Evolutionary conservation across 441 rosid species (phyloP).

Genomic region (Eutrema salsugineum): DNA sequence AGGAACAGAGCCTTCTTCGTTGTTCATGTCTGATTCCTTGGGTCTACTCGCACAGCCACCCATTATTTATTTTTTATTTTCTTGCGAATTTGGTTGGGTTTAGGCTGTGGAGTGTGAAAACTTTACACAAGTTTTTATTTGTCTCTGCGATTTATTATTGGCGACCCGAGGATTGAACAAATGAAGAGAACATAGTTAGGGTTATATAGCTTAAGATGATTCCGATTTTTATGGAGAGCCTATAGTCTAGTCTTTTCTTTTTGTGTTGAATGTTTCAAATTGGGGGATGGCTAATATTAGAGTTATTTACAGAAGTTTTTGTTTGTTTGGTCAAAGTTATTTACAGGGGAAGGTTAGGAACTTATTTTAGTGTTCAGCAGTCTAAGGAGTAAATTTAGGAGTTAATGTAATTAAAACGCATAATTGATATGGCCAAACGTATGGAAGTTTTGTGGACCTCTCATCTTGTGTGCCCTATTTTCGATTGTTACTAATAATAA

Average conservation of each 20-base stretch:
- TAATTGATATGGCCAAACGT: not conserved
- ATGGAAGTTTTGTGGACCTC: constrained; percentile 15
- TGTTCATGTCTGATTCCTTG: constrained; percentile 38
- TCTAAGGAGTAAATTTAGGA: not conserved
- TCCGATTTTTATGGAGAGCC: constrained; percentile 18
- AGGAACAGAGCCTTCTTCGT: constrained; percentile 22
- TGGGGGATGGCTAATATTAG: constrained; percentile 11
- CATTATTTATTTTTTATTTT: constrained; percentile 25
- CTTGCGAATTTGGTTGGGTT: constrained; percentile 15
- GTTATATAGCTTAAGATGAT: constrained; percentile 21
- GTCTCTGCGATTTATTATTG: constrained; percentile 20
- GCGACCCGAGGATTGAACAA: constrained; percentile 26
- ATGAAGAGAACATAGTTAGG: not conserved
- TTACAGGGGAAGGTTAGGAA: not conserved
- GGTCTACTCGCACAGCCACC: constrained; percentile 59
- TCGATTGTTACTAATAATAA: not conserved
- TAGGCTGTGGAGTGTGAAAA: constrained; percentile 32
- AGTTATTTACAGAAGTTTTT: not conserved
- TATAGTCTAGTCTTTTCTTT: not conserved
- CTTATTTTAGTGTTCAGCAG: constrained; percentile 3
- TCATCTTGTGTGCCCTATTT: not conserved
- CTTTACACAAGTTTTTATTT: not conserved
- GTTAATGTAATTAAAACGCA: not conserved
- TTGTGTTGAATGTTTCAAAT: constrained; percentile 3
- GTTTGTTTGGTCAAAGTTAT: not conserved